These are phyloP conservation scores for Arachis stenosperma DNA, from an alignment of 306 rosid genomes.

Conservation along the genomic window DNA sequence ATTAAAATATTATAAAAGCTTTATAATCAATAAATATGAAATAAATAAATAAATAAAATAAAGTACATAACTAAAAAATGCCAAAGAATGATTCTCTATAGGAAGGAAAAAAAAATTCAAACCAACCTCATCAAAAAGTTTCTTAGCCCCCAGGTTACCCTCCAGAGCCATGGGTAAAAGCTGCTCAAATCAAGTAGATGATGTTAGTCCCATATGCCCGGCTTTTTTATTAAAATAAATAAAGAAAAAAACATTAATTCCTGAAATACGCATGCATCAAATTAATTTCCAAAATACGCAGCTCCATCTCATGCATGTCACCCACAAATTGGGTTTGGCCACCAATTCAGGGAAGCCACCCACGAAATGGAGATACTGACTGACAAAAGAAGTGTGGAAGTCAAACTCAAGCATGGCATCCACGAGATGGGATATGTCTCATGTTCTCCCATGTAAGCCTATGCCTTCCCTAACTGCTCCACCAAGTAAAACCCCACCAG, in stretches of 20 bases:
- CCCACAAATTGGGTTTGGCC: too few species aligned
- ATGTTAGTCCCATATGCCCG: constrained; percentile 11
- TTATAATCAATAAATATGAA: constrained; percentile 27
- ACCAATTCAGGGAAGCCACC: too few species aligned
- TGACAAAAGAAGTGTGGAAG: too few species aligned
- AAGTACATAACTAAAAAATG: constrained; percentile 2
- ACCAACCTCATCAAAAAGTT: constrained; percentile 64
- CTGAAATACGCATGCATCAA: too few species aligned
- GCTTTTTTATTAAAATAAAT: too few species aligned
- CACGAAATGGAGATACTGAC: too few species aligned
- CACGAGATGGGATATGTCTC: constrained; percentile 47
- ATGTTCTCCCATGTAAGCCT: constrained; percentile 94
- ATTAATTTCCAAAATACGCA: too few species aligned
- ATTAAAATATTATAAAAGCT: constrained; percentile 18
- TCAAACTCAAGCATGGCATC: too few species aligned
- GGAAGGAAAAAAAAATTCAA: constrained; percentile 27
- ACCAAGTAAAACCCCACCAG: constrained; percentile 36
- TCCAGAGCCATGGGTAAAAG: constrained; percentile 58
- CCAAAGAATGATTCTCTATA: constrained; percentile 17
- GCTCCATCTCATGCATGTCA: too few species aligned
- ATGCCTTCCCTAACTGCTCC: constrained; percentile 44
- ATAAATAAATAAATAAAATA: neutral
- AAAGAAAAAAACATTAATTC: too few species aligned
- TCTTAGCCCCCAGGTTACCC: constrained; percentile 50
- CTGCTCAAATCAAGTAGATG: constrained; percentile 57